A percentile compares a stretch with the other conserved stretches of the same genome.
Evolutionary conservation across 306 rosid genomes (phyloP).

Genomic region (Cercis canadensis): DNA sequence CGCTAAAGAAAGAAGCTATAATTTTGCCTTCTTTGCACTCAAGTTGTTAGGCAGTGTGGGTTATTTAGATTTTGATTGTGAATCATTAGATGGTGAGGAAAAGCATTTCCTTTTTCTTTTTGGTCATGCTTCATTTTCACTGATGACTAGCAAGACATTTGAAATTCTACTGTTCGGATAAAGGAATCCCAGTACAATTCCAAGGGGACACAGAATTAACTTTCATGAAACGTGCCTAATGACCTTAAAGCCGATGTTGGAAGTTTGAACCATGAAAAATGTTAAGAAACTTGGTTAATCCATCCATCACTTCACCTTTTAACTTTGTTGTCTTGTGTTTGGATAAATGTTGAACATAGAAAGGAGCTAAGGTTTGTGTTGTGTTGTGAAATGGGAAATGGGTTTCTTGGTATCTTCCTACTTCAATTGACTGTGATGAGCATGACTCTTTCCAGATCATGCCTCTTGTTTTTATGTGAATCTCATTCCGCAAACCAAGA

Average conservation of each 20-base stretch:
- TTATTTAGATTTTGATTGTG: conserved; percentile 31
- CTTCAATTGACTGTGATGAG: no score
- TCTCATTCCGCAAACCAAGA: no score
- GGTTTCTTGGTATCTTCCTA: no score
- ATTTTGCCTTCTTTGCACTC: conserved; percentile 31
- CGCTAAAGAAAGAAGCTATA: not conserved
- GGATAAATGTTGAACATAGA: conserved; percentile 2
- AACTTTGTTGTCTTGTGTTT: conserved; percentile 10
- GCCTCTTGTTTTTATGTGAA: no score
- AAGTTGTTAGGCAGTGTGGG: conserved; percentile 37
- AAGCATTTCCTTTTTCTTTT: not conserved
- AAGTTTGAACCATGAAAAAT: conserved; percentile 4
- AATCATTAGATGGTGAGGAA: conserved; percentile 35
- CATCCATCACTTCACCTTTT: not conserved
- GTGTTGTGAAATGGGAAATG: conserved; percentile 8
- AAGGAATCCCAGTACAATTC: no score
- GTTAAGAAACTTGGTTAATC: not conserved
- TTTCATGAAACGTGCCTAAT: not conserved
- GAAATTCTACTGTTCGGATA: conserved; percentile 10
- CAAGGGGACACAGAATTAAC: not conserved
- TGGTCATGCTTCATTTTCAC: not conserved
- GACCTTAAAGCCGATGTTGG: no score
- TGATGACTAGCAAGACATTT: not conserved
- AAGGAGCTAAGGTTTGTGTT: conserved; percentile 16
- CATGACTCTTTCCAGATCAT: no score